Evolutionary conservation across 1,139 yeast genomes (phyloP).

Genomic region (Yamadazyma epiphylla): DNA sequence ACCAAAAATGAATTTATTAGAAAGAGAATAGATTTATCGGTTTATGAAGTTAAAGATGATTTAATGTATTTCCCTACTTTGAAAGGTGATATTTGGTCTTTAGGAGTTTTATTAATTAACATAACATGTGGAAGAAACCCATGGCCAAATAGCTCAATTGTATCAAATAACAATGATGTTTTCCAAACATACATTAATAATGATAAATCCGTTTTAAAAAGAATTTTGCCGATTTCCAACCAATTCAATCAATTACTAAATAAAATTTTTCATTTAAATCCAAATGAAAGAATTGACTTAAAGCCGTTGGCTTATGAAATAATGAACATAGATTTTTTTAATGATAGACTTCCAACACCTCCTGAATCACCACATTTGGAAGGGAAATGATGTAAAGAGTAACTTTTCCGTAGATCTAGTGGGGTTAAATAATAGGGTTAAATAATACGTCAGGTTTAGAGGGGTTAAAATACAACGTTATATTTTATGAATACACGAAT

Average conservation of each 20-base stretch:
- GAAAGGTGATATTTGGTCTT: slow-evolving; percentile 86
- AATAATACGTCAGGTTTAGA: too few relatives aligned
- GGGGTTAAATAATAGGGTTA: too few relatives aligned
- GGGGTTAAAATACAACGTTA: too few relatives aligned
- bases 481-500: too few relatives aligned
- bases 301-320: slow-evolving; percentile 42
- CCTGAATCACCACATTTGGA: slow-evolving; percentile 12
- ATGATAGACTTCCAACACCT: slow-evolving; percentile 18
- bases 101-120: slow-evolving; percentile 78
- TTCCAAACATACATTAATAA: slow-evolving; percentile 42
- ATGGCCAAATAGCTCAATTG: slow-evolving; percentile 76
- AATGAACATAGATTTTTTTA: slow-evolving; percentile 37
- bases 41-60: slow-evolving; percentile 16
- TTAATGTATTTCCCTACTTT: slow-evolving; percentile 54
- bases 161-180: slow-evolving; percentile 54
- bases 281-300: slow-evolving; percentile 57
- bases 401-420: too few relatives aligned
- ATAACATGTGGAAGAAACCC: slow-evolving; percentile 84
- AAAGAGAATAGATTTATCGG: slow-evolving; percentile 25
- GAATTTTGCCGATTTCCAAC: slow-evolving; percentile 62
- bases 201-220: slow-evolving; percentile 24
- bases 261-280: slow-evolving; percentile 57
- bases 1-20: slow-evolving; percentile 28
- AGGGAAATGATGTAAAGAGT: too few relatives aligned
- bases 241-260: slow-evolving; percentile 56